A percentile compares a stretch with the other conserved stretches of the same genome.
Evolutionary conservation across 1,139 yeast genomes (phyloP).

Genomic region (Zygosaccharomyces sapae): DNA sequence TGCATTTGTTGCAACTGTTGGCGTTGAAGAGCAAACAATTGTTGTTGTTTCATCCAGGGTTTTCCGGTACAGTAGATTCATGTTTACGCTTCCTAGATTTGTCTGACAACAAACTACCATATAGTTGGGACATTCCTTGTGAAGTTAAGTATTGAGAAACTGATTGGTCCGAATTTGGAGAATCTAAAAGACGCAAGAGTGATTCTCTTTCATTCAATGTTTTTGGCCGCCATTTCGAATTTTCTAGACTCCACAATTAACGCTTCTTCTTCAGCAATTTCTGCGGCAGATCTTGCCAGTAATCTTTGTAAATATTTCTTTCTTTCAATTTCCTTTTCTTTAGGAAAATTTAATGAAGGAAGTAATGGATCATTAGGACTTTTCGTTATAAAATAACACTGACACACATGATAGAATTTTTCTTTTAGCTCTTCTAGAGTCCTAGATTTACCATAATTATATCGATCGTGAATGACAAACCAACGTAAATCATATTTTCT

Average conservation of each 20-base stretch:
- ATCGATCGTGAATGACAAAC: conserved; percentile 80
- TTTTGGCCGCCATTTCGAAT: conserved; percentile 88
- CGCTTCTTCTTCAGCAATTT: conserved; percentile 96
- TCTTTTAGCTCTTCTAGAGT: conserved; percentile 74
- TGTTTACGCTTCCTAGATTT: conserved; percentile 54
- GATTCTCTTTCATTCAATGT: conserved; percentile 81
- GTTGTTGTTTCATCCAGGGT: conserved; percentile 41
- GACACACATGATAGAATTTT: conserved; percentile 64
- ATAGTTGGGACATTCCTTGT: conserved; percentile 83
- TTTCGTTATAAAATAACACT: conserved; percentile 36
- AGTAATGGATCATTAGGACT: conserved; percentile 44
- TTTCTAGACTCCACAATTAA: conserved; percentile 87
- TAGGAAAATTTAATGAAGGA: conserved; percentile 50
- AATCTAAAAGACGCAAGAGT: conserved; percentile 71
- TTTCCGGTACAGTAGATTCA: conserved; percentile 48
- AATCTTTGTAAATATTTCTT: conserved; percentile 75
- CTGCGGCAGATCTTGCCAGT: conserved; percentile 85
- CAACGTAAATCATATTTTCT: conserved; percentile 76
- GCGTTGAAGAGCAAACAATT: conserved; percentile 40
- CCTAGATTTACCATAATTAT: conserved; percentile 39
- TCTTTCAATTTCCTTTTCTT: conserved; percentile 67
- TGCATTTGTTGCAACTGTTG: conserved; percentile 45
- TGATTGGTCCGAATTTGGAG: conserved; percentile 67
- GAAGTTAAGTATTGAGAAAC: conserved; percentile 80
- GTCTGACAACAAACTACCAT: conserved; percentile 77